Conservation (phyloP, 257 asterid species). For the Solanum verrucosum region DNA sequence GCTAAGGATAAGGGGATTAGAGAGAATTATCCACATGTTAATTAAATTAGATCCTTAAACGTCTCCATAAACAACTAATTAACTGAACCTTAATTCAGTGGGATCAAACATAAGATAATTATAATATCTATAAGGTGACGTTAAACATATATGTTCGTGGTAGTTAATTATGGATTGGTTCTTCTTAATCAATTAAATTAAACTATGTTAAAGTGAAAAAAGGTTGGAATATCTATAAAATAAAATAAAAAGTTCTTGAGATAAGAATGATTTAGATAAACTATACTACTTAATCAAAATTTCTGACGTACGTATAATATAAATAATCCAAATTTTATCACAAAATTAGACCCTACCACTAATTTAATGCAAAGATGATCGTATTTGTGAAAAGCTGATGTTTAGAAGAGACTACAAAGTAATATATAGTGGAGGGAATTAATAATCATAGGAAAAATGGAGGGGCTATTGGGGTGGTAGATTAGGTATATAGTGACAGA, state of each 20-base stretch:
- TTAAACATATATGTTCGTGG: not conserved
- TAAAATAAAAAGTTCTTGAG: not conserved
- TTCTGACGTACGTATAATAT: not conserved
- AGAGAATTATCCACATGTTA: constrained; percentile 16
- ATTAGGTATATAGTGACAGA: rapidly evolving
- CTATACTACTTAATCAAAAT: not conserved
- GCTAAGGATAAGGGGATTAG: not conserved
- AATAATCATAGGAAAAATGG: not conserved
- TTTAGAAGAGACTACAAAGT: constrained; percentile 5
- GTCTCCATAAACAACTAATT: constrained; percentile 3
- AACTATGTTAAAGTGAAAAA: not conserved
- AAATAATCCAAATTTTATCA: not conserved
- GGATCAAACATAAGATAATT: constrained; percentile 10
- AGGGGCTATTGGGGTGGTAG: not conserved
- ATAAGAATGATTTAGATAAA: not conserved
- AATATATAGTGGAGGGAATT: not conserved
- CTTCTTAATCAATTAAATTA: not conserved
- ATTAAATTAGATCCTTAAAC: constrained; percentile 5
- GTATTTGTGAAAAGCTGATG: constrained; percentile 15
- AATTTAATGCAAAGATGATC: constrained; percentile 1
- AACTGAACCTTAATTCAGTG: constrained; percentile 6
- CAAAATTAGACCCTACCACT: constrained; percentile 20
- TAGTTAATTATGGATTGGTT: not conserved
- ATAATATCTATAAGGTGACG: constrained; percentile 32
- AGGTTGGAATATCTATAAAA: not conserved